These are phyloP conservation scores for Stagonosporopsis vannaccii DNA, from an alignment of 2,329 filamentous ascomycete species.

Conservation along the genomic window DNA sequence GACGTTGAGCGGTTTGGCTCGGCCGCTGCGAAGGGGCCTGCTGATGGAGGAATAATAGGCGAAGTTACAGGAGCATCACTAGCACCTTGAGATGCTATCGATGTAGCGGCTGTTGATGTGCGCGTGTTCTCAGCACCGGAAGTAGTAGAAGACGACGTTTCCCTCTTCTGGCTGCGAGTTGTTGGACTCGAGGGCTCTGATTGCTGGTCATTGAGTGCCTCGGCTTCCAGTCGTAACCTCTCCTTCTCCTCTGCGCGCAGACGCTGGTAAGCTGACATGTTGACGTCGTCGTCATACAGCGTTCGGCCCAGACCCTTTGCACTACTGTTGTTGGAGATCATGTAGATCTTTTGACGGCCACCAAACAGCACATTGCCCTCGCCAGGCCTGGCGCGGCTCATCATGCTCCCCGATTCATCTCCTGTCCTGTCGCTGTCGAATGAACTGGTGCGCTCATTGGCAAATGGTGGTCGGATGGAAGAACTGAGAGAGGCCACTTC, in stretches of 20 bases:
- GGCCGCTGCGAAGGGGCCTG: constrained; percentile 38
- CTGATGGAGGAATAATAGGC: constrained; percentile 30
- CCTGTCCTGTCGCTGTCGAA: constrained; percentile 70
- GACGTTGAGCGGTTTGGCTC: constrained; percentile 70
- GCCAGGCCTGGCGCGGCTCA: constrained; percentile 80
- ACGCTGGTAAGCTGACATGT: constrained; percentile 82
- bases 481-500: constrained; percentile 79
- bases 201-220: constrained; percentile 49
- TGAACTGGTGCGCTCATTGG: constrained; percentile 68
- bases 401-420: constrained; percentile 76
- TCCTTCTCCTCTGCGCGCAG: constrained; percentile 67
- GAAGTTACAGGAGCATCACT: constrained; percentile 47
- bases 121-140: constrained; percentile 72
- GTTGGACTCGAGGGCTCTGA: constrained; percentile 57
- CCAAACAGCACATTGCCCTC: constrained; percentile 96
- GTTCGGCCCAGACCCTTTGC: constrained; percentile 62
- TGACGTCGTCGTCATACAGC: constrained; percentile 87
- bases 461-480: constrained; percentile 64
- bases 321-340: constrained; percentile 67
- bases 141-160: constrained; percentile 83
- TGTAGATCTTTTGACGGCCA: constrained; percentile 94
- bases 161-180: constrained; percentile 76
- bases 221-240: constrained; percentile 30
- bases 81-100: constrained; percentile 74
- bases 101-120: constrained; percentile 87